Base-by-base conservation (phyloP, 108 stramenopile genomes). In the Hondaea fermentalgiana region DNA sequence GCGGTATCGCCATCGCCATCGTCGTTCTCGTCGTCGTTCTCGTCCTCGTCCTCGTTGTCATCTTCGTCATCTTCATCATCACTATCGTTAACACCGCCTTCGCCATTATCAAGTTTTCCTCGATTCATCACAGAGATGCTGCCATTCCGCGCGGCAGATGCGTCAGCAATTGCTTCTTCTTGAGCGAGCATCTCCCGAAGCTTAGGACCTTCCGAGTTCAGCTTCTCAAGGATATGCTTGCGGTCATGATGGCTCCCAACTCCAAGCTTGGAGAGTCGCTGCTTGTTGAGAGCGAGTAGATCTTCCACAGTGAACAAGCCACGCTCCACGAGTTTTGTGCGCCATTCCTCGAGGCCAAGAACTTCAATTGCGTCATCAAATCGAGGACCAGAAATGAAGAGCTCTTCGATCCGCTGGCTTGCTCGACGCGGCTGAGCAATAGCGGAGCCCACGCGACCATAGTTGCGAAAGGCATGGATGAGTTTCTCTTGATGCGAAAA, bases 401-500 rank as follows among this genome's bases (percentile, higher is more conserved):
- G 23, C 17, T 83, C 12, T 6, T 35, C 23, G 0, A 83, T 12
- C 49, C 76, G 45, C n/a, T 53, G 76, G 28, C 76, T 83, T 6
- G 45, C 14, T 6, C 76, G 76, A 12, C 51, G 45, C 6, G 76
- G 76, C 28, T 83, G 76, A 6, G 23, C 45, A 8, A 83, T 21
- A 6, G 76, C 45, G 12, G 76, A 83, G 0, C 76, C 76, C 8
- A 83, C 51, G n/a, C 51, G 45, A 1, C 76, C 76, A 83, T 83
- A 83, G 51, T 83, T 83, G 49, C n/a, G 51, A 23, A 83, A 83
- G 28, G 76, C 76, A 23, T 53, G 49, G 3, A 83, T 12, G 16
- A 83, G 76, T 12, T 53, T 47, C n/a, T 83, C 76, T 53, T 53
- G 76, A 23, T 83, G 76, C 49, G 76, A 21, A 83, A 83, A 83